Percentiles rank a stretch among this genome's conserved stretches.
Evolutionary conservation across 2,329 filamentous ascomycete species (phyloP).

Genomic region (Sphaceloma murrayae): DNA sequence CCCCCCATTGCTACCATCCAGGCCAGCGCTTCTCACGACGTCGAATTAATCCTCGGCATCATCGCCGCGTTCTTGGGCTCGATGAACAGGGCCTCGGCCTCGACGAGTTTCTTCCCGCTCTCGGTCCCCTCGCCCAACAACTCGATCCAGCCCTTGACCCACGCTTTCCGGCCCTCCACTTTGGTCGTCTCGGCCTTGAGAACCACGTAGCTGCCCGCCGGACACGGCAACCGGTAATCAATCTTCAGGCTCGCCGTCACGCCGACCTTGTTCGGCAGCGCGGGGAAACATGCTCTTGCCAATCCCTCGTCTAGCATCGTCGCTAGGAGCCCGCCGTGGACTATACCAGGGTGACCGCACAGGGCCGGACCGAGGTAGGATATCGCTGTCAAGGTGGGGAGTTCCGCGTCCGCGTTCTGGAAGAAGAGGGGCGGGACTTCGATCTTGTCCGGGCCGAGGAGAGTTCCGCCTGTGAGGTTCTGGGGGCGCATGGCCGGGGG

Average conservation of each 20-base stretch:
- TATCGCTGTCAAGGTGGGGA: slow-evolving; percentile 51
- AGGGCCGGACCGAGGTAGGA: slow-evolving; percentile 69
- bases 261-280: slow-evolving; percentile 73
- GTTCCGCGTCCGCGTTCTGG: slow-evolving; percentile 42
- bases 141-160: slow-evolving; percentile 82
- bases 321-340: slow-evolving; percentile 86
- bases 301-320: slow-evolving; percentile 87
- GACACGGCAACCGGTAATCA: slow-evolving; percentile 73
- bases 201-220: slow-evolving; percentile 66
- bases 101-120: slow-evolving; percentile 57
- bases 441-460: slow-evolving; percentile 66
- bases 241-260: slow-evolving; percentile 77
- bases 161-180: slow-evolving; percentile 87
- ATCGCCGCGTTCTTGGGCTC: slow-evolving; percentile 69
- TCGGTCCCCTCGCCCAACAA: slow-evolving; percentile 48
- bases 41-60: slow-evolving; percentile 27
- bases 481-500: slow-evolving; percentile 58
- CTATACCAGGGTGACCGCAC: slow-evolving; percentile 81
- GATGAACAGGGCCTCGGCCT: slow-evolving; percentile 79
- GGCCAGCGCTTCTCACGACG: background rate
- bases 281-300: slow-evolving; percentile 77
- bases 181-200: slow-evolving; percentile 69
- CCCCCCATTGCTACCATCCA: background rate
- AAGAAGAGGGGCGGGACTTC: slow-evolving; percentile 74
- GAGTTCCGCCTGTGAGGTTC: slow-evolving; percentile 72